Base-by-base conservation (phyloP, 2,329 filamentous ascomycete genomes). In the Drechmeria coniospora region DNA sequence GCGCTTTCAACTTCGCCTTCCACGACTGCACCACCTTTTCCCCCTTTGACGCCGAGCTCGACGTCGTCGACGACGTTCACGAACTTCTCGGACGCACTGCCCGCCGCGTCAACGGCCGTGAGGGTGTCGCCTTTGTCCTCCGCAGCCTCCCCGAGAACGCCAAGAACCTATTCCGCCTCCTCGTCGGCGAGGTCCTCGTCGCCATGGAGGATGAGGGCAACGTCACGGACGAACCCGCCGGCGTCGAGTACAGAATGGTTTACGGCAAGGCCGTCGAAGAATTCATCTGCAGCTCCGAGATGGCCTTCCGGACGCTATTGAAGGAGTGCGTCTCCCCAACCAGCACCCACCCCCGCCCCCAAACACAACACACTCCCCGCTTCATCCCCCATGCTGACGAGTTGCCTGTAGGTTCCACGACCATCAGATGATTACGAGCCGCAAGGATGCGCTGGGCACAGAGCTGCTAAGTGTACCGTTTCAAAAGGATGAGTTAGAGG, bases 181-280 rank as follows among this genome's bases (percentile, higher is more conserved):
- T 98, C 11, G 73, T 95, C 3, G 75, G 74, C 10, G 87, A 95
- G 54, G 74, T 93, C 26, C 60, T 98, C 22, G 71, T 77, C 12
- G 64, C 74, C 17, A 66, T 74, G 50, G 69, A 72, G 35, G 74
- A 74, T 13, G 68, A 69, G n/a, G 61, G 60, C 7, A 58, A 40
- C 9, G 43, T 45, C 7, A 49, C 50, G 4, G 57, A 53, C 0
- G 55, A 48, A 3, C 65, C 68, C 19, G 63, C 71, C 3, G 84
- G 80, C 0, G 74, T 98, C 11, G 87, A 95, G 55, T 95, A 94
- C 49, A 67, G 83, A 14, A 76, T 83, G 41, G 53, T 98, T 37
- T 98, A 95, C 47, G 84, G 92, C 49, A 94, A 93, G 57, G 86
- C 90, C 3, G 79, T 87, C 5, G 86, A 94, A 54, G 84, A 93